A percentile compares a stretch with the other conserved stretches of the same genome.
Conservation (phyloP, 805 yeast species). For the Scheffersomyces spartinae region DNA sequence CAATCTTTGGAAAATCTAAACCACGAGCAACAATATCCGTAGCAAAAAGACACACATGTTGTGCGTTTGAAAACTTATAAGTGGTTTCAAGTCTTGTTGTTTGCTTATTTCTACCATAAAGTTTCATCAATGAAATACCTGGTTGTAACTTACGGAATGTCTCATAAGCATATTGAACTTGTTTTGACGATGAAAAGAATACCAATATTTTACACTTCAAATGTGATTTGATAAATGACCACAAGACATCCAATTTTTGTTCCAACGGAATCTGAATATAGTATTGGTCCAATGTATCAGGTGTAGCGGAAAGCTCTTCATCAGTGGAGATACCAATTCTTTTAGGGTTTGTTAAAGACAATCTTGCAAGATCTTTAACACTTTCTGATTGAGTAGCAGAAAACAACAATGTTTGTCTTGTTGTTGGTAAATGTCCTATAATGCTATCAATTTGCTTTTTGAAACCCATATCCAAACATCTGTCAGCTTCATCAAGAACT, state of each 20-base stretch:
- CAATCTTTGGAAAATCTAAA: conserved; percentile 94
- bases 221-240: conserved; percentile 80
- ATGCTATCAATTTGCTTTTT: conserved; percentile 73
- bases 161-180: conserved; percentile 84
- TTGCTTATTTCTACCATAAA: conserved; percentile 84
- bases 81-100: conserved; percentile 80
- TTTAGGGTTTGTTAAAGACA: conserved; percentile 55
- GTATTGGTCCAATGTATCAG: conserved; percentile 75
- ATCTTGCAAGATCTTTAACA: conserved; percentile 70
- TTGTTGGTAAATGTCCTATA: conserved; percentile 61
- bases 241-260: conserved; percentile 76
- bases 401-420: conserved; percentile 73
- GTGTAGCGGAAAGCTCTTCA: conserved; percentile 55
- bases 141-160: conserved; percentile 81
- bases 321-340: conserved; percentile 29
- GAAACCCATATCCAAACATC: conserved; percentile 92
- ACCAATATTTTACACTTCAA: conserved; percentile 70
- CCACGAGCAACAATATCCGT: conserved; percentile 92
- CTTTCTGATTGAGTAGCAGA: conserved; percentile 87
- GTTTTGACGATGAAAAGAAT: conserved; percentile 79
- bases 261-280: conserved; percentile 61
- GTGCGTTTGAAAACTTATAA: conserved; percentile 63
- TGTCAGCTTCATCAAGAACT: conserved; percentile 85
- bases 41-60: conserved; percentile 73
- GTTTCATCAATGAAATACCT: conserved; percentile 75